A percentile compares a stretch with the other conserved stretches of the same genome.
These are phyloP conservation scores for Pyrus pyrifolia DNA, from an alignment of 306 rosid genomes.

Conservation along the genomic window DNA sequence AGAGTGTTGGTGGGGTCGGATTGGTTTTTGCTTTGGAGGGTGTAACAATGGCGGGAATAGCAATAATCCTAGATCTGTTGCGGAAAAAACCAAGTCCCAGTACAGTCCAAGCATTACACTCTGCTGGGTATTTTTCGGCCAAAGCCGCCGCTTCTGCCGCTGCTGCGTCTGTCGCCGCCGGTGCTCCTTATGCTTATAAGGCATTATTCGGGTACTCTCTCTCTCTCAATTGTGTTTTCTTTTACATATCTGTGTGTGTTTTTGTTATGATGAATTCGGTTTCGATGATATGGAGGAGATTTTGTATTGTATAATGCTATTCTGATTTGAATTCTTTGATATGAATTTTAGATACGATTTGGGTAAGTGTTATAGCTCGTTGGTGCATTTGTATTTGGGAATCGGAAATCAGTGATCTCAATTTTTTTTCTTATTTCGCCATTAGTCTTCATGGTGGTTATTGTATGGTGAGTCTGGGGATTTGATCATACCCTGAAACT, in stretches of 20 bases:
- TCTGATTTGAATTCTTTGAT: background rate
- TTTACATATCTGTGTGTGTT: background rate
- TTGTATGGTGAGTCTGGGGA: background rate
- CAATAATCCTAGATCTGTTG: slow-evolving; percentile 65
- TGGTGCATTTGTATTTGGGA: background rate
- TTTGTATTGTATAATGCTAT: background rate
- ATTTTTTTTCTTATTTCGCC: background rate
- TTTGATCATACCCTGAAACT: background rate
- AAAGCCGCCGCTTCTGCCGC: slow-evolving; percentile 48
- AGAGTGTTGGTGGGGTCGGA: slow-evolving; percentile 9
- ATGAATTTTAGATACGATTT: background rate
- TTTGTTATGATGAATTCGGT: background rate
- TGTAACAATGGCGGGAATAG: slow-evolving; percentile 65
- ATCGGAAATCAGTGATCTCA: background rate
- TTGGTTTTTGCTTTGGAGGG: slow-evolving; percentile 14
- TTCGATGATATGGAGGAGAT: background rate
- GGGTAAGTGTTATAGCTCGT: background rate
- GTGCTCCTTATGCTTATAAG: slow-evolving; percentile 47
- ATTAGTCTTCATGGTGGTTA: background rate
- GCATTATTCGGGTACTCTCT: slow-evolving; percentile 52
- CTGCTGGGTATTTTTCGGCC: slow-evolving; percentile 60
- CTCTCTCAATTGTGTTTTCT: background rate
- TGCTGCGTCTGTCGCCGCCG: slow-evolving; percentile 50
- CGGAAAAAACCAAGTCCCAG: slow-evolving; percentile 38
- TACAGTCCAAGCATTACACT: slow-evolving; percentile 35